These are phyloP conservation scores for Umbelopsis ramanniana DNA, from an alignment of 192 early-diverging fungal species.

Conservation along the genomic window DNA sequence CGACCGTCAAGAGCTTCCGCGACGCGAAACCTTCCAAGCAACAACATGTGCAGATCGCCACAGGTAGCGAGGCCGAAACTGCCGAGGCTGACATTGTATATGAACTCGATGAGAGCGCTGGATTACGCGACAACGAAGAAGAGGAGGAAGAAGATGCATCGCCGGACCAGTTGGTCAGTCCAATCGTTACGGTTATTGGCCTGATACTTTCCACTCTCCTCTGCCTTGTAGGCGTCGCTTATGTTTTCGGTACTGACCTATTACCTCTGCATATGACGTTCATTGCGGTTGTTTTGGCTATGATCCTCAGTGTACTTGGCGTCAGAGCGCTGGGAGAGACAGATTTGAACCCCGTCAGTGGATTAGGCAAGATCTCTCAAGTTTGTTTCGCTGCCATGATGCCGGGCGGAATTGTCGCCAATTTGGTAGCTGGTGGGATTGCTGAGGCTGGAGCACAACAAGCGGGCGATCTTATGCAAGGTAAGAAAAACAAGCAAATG, in stretches of 20 bases:
- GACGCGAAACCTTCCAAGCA: neutral
- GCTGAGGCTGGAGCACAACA: slow-evolving; percentile 73
- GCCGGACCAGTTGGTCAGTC: slow-evolving; percentile 60
- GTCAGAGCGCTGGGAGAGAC: slow-evolving; percentile 84
- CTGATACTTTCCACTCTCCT: slow-evolving; percentile 62
- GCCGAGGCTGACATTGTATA: slow-evolving; percentile 28
- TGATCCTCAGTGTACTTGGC: slow-evolving; percentile 76
- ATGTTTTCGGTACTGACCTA: slow-evolving; percentile 62
- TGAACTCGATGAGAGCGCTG: slow-evolving; percentile 39
- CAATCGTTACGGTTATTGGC: slow-evolving; percentile 65
- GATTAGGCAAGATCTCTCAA: slow-evolving; percentile 86
- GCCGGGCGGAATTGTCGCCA: slow-evolving; percentile 71
- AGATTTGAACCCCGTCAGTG: slow-evolving; percentile 82
- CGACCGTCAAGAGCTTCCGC: slow-evolving; percentile 46
- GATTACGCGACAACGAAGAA: neutral
- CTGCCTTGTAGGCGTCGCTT: slow-evolving; percentile 64
- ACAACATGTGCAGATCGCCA: neutral
- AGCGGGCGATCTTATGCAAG: slow-evolving; percentile 63
- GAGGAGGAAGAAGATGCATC: slow-evolving; percentile 51
- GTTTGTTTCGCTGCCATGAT: slow-evolving; percentile 80
- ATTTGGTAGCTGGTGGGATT: slow-evolving; percentile 79
- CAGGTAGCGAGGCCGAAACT: neutral
- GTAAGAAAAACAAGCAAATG: neutral
- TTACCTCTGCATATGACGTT: slow-evolving; percentile 70
- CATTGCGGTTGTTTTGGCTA: slow-evolving; percentile 72